phyloP scores from a whole-genome alignment of 2,329 filamentous ascomycete genomes.

The Arthrobotrys iridis region DNA sequence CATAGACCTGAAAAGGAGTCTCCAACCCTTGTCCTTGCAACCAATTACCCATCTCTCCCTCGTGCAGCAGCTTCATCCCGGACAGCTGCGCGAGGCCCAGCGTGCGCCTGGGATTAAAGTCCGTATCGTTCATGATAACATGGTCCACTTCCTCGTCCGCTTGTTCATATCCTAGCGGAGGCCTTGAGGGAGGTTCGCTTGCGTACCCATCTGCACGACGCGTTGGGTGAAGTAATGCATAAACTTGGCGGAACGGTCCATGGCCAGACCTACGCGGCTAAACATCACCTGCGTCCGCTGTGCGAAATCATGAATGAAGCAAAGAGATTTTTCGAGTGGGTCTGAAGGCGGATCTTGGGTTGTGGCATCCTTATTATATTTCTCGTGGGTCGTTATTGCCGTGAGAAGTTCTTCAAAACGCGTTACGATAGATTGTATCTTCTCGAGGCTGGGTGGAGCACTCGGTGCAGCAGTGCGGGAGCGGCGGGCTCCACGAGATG shows the following conservation, averaged over 20 bases:
- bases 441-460: neutral
- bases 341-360: neutral
- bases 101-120: constrained; percentile 5
- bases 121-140: constrained; percentile 11
- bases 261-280: neutral
- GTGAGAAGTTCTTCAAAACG: neutral
- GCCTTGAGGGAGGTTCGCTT: neutral
- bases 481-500: too few species aligned
- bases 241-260: neutral
- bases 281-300: neutral
- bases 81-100: neutral
- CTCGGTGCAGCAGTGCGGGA: too few species aligned
- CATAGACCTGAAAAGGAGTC: neutral
- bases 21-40: neutral
- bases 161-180: neutral
- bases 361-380: neutral
- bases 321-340: neutral
- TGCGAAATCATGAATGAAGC: neutral
- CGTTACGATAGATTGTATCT: neutral
- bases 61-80: neutral
- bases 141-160: neutral
- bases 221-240: constrained; percentile 1
- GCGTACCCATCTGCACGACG: neutral
- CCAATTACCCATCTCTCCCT: neutral
- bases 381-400: neutral